Conservation (phyloP, 306 rosid species). For the Cajanus cajan region DNA sequence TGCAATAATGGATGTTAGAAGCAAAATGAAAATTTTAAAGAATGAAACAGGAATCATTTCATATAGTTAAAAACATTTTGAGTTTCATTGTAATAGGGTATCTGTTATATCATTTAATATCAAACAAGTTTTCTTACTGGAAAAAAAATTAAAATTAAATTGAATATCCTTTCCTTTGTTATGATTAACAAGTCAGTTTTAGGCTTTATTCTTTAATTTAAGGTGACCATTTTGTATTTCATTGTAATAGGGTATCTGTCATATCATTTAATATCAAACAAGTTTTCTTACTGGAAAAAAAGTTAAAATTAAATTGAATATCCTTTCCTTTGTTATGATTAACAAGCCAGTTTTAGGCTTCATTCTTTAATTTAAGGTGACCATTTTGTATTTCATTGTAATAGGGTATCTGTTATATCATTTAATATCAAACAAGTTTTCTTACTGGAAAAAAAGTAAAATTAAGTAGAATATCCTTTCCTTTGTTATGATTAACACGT, state of each 20-base stretch:
- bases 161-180: background rate
- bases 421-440: background rate
- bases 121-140: background rate
- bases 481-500: background rate
- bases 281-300: background rate
- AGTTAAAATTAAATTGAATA: background rate
- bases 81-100: background rate
- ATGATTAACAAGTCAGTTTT: background rate
- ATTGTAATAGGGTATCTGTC: background rate
- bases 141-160: background rate
- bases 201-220: constrained; percentile 12
- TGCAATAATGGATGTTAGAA: background rate
- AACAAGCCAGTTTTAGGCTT: background rate
- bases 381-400: background rate
- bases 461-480: background rate
- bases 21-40: background rate
- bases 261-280: background rate
- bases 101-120: background rate
- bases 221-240: background rate
- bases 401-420: background rate
- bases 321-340: background rate
- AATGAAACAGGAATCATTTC: constrained; percentile 1
- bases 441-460: background rate
- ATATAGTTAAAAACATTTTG: background rate
- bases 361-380: constrained; percentile 8